Conservation (phyloP, 2,329 filamentous ascomycete species). For the Nigrospora sphaerica region DNA sequence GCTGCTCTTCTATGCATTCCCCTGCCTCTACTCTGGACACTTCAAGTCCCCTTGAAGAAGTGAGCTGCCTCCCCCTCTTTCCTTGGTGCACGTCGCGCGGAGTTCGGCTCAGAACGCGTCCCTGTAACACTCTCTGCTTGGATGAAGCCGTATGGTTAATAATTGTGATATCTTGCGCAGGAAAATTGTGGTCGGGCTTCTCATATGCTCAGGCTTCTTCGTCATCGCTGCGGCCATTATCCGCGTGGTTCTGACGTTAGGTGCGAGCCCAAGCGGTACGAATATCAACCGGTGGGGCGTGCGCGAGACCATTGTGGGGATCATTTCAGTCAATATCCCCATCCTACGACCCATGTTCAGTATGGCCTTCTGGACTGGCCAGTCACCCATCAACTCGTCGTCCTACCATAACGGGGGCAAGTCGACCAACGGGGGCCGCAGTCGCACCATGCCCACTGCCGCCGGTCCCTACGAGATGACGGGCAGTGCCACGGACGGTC, state of each 20-base stretch:
- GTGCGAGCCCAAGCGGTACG: slow-evolving; percentile 16
- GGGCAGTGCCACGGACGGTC: slow-evolving; percentile 2
- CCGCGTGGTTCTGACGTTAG: slow-evolving; percentile 21
- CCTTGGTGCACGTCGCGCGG: too few species aligned
- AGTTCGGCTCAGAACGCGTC: too few species aligned
- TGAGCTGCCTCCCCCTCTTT: too few species aligned
- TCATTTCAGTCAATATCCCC: slow-evolving; percentile 26
- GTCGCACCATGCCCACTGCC: neutral
- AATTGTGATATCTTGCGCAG: slow-evolving; percentile 3
- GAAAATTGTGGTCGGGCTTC: slow-evolving; percentile 21
- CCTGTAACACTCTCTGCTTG: too few species aligned
- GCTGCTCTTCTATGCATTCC: slow-evolving; percentile 16
- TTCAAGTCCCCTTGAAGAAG: slow-evolving; percentile 8
- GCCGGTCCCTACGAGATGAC: slow-evolving; percentile 5
- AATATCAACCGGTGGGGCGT: slow-evolving; percentile 30
- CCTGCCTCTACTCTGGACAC: slow-evolving; percentile 15
- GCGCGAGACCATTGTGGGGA: slow-evolving; percentile 25
- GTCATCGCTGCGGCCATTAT: slow-evolving; percentile 26
- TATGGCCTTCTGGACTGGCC: slow-evolving; percentile 16
- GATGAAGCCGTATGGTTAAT: too few species aligned
- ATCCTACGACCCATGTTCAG: slow-evolving; percentile 22
- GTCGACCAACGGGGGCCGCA: too few species aligned
- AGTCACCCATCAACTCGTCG: too few species aligned
- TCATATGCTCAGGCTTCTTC: slow-evolving; percentile 26
- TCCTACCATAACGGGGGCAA: too few species aligned